Evolutionary conservation across 164 flowering plant genomes (phyloP), one percentile per base, ranked within the genome.

Genomic region (Aristolochia californica): DNA sequence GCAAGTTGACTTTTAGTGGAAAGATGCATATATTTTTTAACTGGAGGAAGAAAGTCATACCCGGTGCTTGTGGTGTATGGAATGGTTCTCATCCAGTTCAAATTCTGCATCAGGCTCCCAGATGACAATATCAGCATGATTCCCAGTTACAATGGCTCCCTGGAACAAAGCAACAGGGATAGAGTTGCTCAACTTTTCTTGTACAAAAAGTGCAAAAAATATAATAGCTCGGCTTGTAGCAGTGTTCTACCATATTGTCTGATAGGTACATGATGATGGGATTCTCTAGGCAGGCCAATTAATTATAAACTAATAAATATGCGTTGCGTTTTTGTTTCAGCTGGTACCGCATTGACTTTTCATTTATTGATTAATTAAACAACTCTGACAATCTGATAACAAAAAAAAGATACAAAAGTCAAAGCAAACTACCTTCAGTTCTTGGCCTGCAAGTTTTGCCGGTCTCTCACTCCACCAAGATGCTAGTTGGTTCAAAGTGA

Each of bases 401-500:
- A 21, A 23, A 45, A 20, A 3, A 49, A 60, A 34, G 56, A 50
- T 23, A 23, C 21, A 21, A 38, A 43, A 49, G 14, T 2, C 1
- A 23, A 10, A 30, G 27, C 15, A 57, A 43, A 25, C 56, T 60
- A 87, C 99, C 89, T 94, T 94, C 30, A 70, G 64, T 47, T 66
- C 69, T 68, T 58, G 87, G 48, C 97, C 84, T 43, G 96, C 89
- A 70, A 90, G 95, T 64, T 82, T 86, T 59, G 99, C 95, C 22
- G 99, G 99, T 69, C 68, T 83, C 68, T 82, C 88, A 53, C 97
- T 84, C 99, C 99, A 90, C 99, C 84, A 84, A 22, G 77, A 72
- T 43, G 86, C 80, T 63, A 94, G 48, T 45, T 90, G 93, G 48
- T 81, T 80, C 60, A 86, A 72, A 58, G 87, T 81, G 14, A 79